Evolutionary conservation across 2,329 filamentous ascomycete genomes (phyloP).

Genomic region (Lasiodiplodia gonubiensis): DNA sequence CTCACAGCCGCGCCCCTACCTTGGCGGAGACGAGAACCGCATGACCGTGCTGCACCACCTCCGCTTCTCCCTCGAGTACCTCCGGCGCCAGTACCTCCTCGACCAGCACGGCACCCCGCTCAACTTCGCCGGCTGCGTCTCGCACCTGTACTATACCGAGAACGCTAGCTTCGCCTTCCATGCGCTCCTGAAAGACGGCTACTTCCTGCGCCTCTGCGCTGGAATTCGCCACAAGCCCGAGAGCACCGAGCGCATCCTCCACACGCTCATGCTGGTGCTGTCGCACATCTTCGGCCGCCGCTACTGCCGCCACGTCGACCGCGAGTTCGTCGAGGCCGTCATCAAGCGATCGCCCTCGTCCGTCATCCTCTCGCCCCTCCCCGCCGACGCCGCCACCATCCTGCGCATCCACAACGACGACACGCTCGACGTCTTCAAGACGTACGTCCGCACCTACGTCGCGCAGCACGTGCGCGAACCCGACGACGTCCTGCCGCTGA

Average conservation of each 20-base stretch:
- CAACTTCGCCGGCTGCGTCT: slow-evolving; percentile 73
- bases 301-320: slow-evolving; percentile 54
- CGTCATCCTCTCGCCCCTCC: slow-evolving; percentile 69
- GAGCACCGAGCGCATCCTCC: slow-evolving; percentile 56
- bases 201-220: slow-evolving; percentile 69
- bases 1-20: slow-evolving; percentile 71
- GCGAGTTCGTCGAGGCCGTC: slow-evolving; percentile 55
- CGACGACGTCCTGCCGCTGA: slow-evolving; percentile 66
- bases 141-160: slow-evolving; percentile 78
- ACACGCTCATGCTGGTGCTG: slow-evolving; percentile 71
- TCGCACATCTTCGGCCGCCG: slow-evolving; percentile 72
- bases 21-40: slow-evolving; percentile 71
- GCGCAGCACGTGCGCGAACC: slow-evolving; percentile 61
- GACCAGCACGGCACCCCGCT: slow-evolving; percentile 66
- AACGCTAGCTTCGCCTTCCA: slow-evolving; percentile 80
- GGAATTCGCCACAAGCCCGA: slow-evolving; percentile 59
- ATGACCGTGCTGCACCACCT: slow-evolving; percentile 76
- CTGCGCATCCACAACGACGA: slow-evolving; percentile 68
- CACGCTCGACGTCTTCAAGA: slow-evolving; percentile 69
- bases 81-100: slow-evolving; percentile 71
- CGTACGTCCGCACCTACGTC: slow-evolving; percentile 73
- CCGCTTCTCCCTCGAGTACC: slow-evolving; percentile 80
- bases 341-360: slow-evolving; percentile 65
- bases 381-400: slow-evolving; percentile 60
- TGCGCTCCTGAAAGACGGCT: slow-evolving; percentile 72